Conservation (phyloP, 805 yeast genomes). For the Maudiozyma turicensis region DNA sequence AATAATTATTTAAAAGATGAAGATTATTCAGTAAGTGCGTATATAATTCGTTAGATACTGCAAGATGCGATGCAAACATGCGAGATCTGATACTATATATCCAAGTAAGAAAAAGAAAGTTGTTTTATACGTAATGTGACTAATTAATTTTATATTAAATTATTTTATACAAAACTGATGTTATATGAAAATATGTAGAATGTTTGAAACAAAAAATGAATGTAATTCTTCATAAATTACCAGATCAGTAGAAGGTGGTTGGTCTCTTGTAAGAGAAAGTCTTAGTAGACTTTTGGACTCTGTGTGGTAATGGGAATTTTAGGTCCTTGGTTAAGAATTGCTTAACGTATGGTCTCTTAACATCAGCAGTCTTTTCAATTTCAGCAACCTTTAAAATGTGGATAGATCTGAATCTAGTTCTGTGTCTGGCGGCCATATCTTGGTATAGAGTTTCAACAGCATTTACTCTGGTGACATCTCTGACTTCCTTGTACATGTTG, state of each 20-base stretch:
- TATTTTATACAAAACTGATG: conserved; percentile 5
- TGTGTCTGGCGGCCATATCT: conserved; percentile 99
- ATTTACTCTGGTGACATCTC: conserved; percentile 98
- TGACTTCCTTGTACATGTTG: conserved; percentile 99
- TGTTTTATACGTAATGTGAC: neutral
- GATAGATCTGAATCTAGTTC: conserved; percentile 99
- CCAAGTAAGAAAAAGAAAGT: neutral
- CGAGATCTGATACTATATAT: neutral
- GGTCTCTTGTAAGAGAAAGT: conserved; percentile 90
- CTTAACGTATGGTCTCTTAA: conserved; percentile 98
- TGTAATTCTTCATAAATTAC: conserved; percentile 23
- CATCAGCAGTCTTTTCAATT: conserved; percentile 94
- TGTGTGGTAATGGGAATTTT: conserved; percentile 99
- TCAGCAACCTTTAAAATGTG: conserved; percentile 99
- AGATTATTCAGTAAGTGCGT: no score
- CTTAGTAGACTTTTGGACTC: conserved; percentile 84
- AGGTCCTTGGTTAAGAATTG: conserved; percentile 92
- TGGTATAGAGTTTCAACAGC: conserved; percentile 98
- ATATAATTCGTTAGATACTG: no score
- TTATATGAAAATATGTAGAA: conserved; percentile 1
- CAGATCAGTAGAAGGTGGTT: conserved; percentile 91
- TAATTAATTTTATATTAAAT: conserved; percentile 1
- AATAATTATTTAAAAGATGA: neutral
- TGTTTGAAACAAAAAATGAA: neutral
- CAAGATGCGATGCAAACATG: no score